Evolutionary conservation across 768 basidiomycete genomes (phyloP), one percentile per base, ranked within the genome.

Genomic region (Agrocybe praecox): DNA sequence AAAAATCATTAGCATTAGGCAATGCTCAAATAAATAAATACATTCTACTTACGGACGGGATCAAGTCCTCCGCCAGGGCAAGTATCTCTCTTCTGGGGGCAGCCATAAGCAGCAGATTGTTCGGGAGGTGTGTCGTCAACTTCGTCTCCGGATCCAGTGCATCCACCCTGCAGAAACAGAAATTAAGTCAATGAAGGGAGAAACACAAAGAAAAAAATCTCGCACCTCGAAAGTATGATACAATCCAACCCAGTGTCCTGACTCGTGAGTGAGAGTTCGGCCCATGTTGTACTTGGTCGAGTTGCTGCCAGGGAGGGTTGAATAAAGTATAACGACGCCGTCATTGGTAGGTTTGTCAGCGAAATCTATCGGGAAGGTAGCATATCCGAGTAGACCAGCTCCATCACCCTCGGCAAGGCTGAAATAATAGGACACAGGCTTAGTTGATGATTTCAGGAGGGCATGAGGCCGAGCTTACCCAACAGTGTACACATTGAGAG

Each of bases 231-330:
- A 84, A 23, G 83, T 83, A 62, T 84, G 83, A 65, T 83, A 85
- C 15, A 84, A 73, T 15, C 83, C 82, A 44, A 73, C 65, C 82
- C 83, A 85, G 67, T 84, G 83, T 3, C 82, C 81, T 42, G 73
- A 73, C 66, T 85, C 84, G 63, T 85, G 84, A 1, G 76, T 79
- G 44, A 82, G 62, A 10, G 81, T 84, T 67, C 78, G 58, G 2
- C 77, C 78, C 43, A 67, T 55, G 65, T 84, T 77, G 69, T 76
- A 83, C 58, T 67, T 63, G 5, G 59, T 48, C 7, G 74, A 67
- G 47, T 67, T 60, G 29, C 80, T 81, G 4, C 78, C 76, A 1
- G 78, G 78, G 24, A 78, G 57, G 12, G 72, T 71, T 9, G 74
- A 76, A 62, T 65, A 69, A 19, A 78, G 67, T 11, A 76, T 71